Evolutionary conservation across 805 yeast genomes (phyloP), one percentile per base, ranked within the genome.

Genomic region (Teunomyces lycoperdinae): DNA sequence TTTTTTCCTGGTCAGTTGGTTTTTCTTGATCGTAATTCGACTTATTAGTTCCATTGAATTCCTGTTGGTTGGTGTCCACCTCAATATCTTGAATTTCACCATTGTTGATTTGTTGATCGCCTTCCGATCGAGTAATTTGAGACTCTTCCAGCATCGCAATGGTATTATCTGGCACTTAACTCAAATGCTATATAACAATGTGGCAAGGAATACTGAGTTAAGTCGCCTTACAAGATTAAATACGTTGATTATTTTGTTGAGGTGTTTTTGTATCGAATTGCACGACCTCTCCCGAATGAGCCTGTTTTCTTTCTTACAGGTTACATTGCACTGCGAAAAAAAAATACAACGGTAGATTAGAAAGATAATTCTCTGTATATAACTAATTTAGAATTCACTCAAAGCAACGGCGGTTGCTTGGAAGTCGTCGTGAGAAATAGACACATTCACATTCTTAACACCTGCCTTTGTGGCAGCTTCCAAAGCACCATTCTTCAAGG

Each of bases 321-420:
- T 38, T 35, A 34, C 34, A 5, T 10, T 13, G 11, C 26, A 38
- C 27, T n/a, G 27, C 9, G 5, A 32, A 33, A 38, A 11, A 17
- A 36, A 38, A 38, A 20, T 29, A 10, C 16, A 20, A 16, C 9
- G 13, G 6, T 9, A 14, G n/a, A 20, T 20, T 20, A 4, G 34
- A 32, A 32, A n/a, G 34, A 32, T 13, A 31, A 11, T 32, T 8
- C 8, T 13, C 34, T n/a, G 13, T 31, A 29, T 7, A 42, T 30
- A 31, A 13, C 20, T 32, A 32, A 24, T 42, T 32, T 68, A 75
- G 48, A 76, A 79, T 62, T 79, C 80, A 57, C 82, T 76, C 56
- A 92, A 81, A 31, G 99, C 99, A 61, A 94, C 97, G 9, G 99
- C 98, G 54, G 96, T 94, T 36, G 97, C 89, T 78, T 94, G 99